Base-by-base conservation (phyloP, 768 basidiomycete species). In the Kwoniella mangroviensis region DNA sequence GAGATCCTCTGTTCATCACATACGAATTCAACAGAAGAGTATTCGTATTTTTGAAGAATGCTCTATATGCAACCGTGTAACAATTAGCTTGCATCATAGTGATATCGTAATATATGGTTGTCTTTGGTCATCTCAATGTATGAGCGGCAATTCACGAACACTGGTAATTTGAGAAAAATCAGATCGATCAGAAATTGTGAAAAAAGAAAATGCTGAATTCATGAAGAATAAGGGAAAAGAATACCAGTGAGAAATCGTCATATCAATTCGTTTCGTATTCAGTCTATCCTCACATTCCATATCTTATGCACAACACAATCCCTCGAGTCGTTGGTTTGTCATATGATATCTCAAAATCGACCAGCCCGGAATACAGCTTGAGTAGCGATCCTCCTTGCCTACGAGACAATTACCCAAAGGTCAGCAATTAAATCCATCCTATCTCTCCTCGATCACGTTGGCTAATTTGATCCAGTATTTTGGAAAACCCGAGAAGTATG, bases 331-430 rank as follows among this genome's bases (percentile, higher is more conserved):
- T 19, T 19, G 19, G 19, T 49, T 1, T 61, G 26, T 10, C 60
- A 13, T 64, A 24, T 51, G 12, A 43, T 24, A 52, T 12, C 68
- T 59, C 71, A 73, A 12, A 75, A 73, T 26, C 73, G 68, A 22
- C 73, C 75, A 41, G 75, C 76, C 28, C 73, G 65, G 70, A 76
- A 78, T 5, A 79, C 77, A 7, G 77, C 73, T 71, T 81, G 69
- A 45, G 82, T 81, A 2, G 81, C 81, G 51, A 84, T 84, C 11
- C 83, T 71, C 63, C 82, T 76, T 12, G 83, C 84, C 81, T 84
- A 67, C 5, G 15, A 49, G 34, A 28, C 54, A 22, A 15, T 41
- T 22, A 34, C 13, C 21, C 11, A 13, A 58, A 51, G 19, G 21
- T 24, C 41, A 28, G 24, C 53, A 7, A 4, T 34, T 7, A 34